A percentile compares a stretch with the other conserved stretches of the same genome.
phyloP scores from a whole-genome alignment of 768 basidiomycete genomes.

The Chiua virens region DNA sequence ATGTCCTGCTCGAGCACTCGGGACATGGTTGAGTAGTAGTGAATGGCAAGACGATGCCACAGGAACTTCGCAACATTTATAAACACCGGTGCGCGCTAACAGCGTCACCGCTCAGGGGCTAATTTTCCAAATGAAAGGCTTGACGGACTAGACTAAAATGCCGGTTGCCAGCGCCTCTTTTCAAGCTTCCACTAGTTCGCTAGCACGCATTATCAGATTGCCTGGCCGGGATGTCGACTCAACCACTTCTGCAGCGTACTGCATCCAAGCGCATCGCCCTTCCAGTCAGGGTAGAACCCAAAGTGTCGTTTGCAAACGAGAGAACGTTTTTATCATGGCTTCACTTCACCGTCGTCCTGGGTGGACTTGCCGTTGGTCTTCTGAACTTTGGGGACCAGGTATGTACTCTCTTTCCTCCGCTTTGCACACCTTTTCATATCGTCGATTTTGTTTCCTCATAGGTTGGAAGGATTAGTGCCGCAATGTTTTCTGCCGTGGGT shows the following conservation, averaged over 20 bases:
- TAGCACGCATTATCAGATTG: neutral
- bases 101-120: slow-evolving; percentile 14
- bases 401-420: neutral
- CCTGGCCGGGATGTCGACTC: slow-evolving; percentile 77
- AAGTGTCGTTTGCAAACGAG: slow-evolving; percentile 94
- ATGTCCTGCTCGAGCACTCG: slow-evolving; percentile 15
- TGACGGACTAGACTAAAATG: slow-evolving; percentile 12
- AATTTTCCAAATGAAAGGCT: slow-evolving; percentile 9
- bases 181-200: neutral
- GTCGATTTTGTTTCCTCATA: slow-evolving; percentile 25
- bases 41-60: neutral
- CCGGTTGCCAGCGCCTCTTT: neutral
- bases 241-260: slow-evolving; percentile 94
- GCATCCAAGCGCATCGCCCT: slow-evolving; percentile 94
- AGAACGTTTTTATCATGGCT: slow-evolving; percentile 98
- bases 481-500: slow-evolving; percentile 96
- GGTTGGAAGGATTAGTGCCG: slow-evolving; percentile 95
- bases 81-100: neutral
- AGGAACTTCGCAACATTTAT: slow-evolving; percentile 3
- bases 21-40: slow-evolving; percentile 14
- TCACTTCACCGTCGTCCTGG: slow-evolving; percentile 96
- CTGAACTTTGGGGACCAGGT: slow-evolving; percentile 98
- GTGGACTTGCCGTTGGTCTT: slow-evolving; percentile 92
- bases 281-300: slow-evolving; percentile 91
- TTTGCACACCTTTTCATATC: neutral